These are phyloP conservation scores for Sporothrix luriei DNA, from an alignment of 2,329 filamentous ascomycete species.

Conservation along the genomic window DNA sequence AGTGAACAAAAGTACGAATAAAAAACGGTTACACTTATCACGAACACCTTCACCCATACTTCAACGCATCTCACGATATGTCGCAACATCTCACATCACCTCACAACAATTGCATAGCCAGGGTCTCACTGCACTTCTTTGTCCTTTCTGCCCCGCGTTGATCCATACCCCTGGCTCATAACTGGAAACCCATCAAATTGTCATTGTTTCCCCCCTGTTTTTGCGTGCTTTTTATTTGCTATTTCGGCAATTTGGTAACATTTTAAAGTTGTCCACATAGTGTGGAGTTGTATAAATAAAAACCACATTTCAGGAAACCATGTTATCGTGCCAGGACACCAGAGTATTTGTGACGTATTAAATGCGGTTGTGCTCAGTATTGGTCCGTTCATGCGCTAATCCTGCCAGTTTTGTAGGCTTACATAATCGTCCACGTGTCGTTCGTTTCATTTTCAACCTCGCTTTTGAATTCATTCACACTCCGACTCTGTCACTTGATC, in stretches of 20 bases:
- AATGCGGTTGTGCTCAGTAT: too few relatives aligned
- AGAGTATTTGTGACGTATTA: too few relatives aligned
- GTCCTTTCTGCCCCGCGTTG: neutral
- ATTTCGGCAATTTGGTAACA: neutral
- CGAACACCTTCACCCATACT: too few relatives aligned
- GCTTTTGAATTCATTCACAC: neutral
- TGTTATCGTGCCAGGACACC: too few relatives aligned
- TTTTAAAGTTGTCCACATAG: neutral
- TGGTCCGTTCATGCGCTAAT: too few relatives aligned
- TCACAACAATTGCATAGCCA: slow-evolving; percentile 12
- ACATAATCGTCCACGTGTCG: slow-evolving; percentile 9
- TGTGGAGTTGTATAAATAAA: neutral
- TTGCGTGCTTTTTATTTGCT: neutral
- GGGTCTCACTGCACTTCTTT: neutral
- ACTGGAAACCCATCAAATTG: slow-evolving; percentile 5
- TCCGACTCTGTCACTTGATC: neutral
- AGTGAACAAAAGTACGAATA: too few relatives aligned
- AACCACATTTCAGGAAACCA: too few relatives aligned
- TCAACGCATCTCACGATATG: too few relatives aligned
- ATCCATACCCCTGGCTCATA: neutral
- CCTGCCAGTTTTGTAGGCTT: neutral
- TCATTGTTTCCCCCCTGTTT: neutral
- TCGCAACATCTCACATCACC: too few relatives aligned
- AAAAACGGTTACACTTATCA: too few relatives aligned
- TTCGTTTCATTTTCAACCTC: neutral